phyloP scores from a whole-genome alignment of 2,329 filamentous ascomycete species.

The Elsinoe ampelina region DNA sequence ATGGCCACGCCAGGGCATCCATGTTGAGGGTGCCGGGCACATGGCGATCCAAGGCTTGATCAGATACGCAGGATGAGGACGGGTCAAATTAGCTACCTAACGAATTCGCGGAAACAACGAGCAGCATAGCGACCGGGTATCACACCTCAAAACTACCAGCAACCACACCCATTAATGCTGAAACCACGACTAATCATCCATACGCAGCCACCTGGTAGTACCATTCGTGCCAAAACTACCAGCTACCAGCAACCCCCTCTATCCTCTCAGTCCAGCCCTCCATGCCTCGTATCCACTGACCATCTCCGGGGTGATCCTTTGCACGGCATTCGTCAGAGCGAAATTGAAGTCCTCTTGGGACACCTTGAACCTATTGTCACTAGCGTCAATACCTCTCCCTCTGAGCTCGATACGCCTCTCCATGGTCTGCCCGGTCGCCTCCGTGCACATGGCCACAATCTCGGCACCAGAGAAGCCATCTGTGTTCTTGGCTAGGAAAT shows the following conservation, averaged over 20 bases:
- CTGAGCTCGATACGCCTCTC: conserved; percentile 18
- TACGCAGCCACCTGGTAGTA: too few species aligned
- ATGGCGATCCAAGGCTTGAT: too few species aligned
- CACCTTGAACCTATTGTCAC: conserved; percentile 27
- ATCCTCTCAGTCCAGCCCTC: conserved; percentile 13
- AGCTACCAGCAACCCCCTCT: not conserved
- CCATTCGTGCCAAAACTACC: not conserved
- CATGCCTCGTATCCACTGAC: conserved; percentile 45
- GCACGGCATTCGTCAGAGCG: conserved; percentile 37
- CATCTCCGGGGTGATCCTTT: conserved; percentile 52
- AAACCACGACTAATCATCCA: too few species aligned
- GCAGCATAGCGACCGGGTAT: too few species aligned
- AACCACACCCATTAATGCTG: too few species aligned
- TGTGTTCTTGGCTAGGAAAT: conserved; percentile 52
- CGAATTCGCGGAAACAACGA: too few species aligned
- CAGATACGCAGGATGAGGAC: too few species aligned
- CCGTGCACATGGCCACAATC: conserved; percentile 50
- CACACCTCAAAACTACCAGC: not conserved
- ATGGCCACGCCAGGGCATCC: too few species aligned
- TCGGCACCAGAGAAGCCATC: conserved; percentile 83
- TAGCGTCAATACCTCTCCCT: conserved; percentile 31
- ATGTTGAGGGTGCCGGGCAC: too few species aligned
- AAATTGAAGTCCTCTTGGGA: conserved; percentile 35
- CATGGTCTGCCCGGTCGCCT: conserved; percentile 30
- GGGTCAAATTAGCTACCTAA: too few species aligned